phyloP scores from a whole-genome alignment of 257 asterid species.

The Fraxinus pennsylvanica region DNA sequence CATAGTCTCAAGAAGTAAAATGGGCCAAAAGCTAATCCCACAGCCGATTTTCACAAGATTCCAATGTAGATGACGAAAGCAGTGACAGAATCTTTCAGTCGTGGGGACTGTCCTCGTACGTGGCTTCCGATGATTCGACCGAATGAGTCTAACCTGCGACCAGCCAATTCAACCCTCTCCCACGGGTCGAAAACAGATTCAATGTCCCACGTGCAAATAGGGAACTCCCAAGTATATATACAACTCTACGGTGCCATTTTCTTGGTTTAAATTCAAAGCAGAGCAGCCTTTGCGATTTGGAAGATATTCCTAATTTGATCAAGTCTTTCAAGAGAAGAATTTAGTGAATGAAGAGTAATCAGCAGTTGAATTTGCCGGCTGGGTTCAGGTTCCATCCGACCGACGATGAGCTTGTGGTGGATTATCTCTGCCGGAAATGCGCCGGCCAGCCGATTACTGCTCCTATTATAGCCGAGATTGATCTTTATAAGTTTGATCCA shows the following conservation, averaged over 20 bases:
- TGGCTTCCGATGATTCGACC: slow-evolving; percentile 34
- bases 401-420: slow-evolving; percentile 60
- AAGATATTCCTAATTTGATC: background rate
- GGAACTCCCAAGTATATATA: slow-evolving; percentile 24
- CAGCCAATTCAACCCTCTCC: slow-evolving; percentile 33
- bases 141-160: slow-evolving; percentile 26
- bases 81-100: slow-evolving; percentile 39
- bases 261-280: slow-evolving; percentile 22
- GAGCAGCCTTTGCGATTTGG: background rate
- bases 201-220: slow-evolving; percentile 44
- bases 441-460: slow-evolving; percentile 43
- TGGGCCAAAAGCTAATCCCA: background rate
- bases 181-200: slow-evolving; percentile 22
- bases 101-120: slow-evolving; percentile 29
- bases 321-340: background rate
- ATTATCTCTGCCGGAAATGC: slow-evolving; percentile 59
- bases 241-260: slow-evolving; percentile 18
- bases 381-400: slow-evolving; percentile 65
- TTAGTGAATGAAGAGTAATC: slow-evolving; percentile 51
- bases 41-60: slow-evolving; percentile 23
- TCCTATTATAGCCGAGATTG: slow-evolving; percentile 56
- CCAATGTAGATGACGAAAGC: slow-evolving; percentile 34
- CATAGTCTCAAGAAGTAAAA: no score
- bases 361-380: slow-evolving; percentile 52
- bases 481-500: slow-evolving; percentile 56